Evolutionary conservation across 164 flowering plant species (phyloP).

Genomic region (Santalum album): DNA sequence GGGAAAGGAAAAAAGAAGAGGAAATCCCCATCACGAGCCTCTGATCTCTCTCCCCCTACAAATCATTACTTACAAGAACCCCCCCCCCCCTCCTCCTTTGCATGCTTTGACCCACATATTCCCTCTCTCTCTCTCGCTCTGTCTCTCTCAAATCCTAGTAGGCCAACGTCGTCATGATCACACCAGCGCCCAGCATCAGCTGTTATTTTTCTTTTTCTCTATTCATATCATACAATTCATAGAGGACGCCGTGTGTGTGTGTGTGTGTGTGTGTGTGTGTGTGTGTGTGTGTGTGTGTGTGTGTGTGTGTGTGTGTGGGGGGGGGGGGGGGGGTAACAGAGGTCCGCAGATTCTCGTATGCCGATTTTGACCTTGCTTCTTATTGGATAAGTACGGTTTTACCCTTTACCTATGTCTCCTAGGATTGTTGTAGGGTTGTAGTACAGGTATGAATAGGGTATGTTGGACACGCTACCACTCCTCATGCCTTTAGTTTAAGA

Average conservation of each 20-base stretch:
- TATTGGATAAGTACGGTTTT: too few relatives aligned
- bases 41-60: constrained; percentile 11
- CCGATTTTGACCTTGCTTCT: too few relatives aligned
- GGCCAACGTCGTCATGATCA: constrained; percentile 40
- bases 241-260: too few relatives aligned
- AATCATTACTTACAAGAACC: constrained; percentile 30
- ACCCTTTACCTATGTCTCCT: too few relatives aligned
- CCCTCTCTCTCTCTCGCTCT: not conserved
- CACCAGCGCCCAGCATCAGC: constrained; percentile 4
- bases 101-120: constrained; percentile 30
- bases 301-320: too few relatives aligned
- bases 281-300: too few relatives aligned
- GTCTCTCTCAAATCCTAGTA: constrained; percentile 11
- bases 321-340: too few relatives aligned
- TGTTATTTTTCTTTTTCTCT: too few relatives aligned
- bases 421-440: too few relatives aligned
- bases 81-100: not conserved
- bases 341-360: too few relatives aligned
- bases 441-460: not conserved
- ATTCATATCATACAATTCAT: not conserved
- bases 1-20: too few relatives aligned
- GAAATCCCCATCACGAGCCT: constrained; percentile 37
- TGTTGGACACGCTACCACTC: not conserved
- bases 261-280: too few relatives aligned
- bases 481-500: not conserved